Evolutionary conservation across 352 stramenopile genomes (phyloP).

Genomic region (Saprolegnia diclina): DNA sequence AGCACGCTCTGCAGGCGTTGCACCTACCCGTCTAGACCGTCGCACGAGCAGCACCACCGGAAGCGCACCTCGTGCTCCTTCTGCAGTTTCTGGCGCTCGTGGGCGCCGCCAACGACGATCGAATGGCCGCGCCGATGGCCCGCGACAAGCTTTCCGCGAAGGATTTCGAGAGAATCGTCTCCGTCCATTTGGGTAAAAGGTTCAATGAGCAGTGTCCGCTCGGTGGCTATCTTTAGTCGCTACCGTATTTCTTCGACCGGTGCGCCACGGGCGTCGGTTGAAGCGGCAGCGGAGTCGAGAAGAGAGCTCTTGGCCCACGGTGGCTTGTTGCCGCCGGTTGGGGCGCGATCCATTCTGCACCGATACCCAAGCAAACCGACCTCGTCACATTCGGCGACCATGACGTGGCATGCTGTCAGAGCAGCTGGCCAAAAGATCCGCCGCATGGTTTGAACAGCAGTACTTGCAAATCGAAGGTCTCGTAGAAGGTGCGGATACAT

Average conservation of each 20-base stretch:
- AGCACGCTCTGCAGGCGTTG: constrained; percentile 46
- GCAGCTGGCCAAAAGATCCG: no score
- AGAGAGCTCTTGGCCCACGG: no score
- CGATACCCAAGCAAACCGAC: no score
- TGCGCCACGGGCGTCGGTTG: no score
- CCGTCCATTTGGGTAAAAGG: not conserved
- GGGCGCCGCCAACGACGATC: constrained; percentile 1
- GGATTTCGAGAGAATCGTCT: not conserved
- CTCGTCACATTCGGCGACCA: no score
- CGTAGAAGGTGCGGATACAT: no score
- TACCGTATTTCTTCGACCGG: not conserved
- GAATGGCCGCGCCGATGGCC: constrained; percentile 19
- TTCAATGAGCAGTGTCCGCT: not conserved
- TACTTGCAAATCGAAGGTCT: no score
- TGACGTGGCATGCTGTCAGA: no score
- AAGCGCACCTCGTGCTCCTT: constrained; percentile 20
- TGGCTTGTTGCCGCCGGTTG: no score
- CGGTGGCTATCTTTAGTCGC: not conserved
- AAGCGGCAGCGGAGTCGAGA: no score
- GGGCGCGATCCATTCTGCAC: no score
- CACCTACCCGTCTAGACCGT: constrained; percentile 29
- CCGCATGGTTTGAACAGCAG: no score
- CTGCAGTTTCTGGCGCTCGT: constrained; percentile 18
- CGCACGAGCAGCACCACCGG: not conserved
- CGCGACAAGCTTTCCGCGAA: not conserved